Conservation (phyloP, 1,139 yeast species). For the Candida gigantensis region DNA sequence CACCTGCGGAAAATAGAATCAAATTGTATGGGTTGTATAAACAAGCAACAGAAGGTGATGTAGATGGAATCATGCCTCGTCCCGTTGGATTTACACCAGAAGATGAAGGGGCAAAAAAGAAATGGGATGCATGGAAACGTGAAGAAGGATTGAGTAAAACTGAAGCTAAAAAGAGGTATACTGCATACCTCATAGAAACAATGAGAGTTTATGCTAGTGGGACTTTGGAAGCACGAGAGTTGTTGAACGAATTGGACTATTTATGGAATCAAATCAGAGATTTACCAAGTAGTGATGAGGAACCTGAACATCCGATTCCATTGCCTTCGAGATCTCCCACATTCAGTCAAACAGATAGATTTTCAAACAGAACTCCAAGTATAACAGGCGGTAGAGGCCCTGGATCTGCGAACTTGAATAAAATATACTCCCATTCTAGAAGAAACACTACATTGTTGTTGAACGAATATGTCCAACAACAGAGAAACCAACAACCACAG, state of each 20-base stretch:
- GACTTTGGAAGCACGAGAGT: conserved; percentile 66
- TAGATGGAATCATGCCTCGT: conserved; percentile 63
- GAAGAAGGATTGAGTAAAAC: conserved; percentile 71
- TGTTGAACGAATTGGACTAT: conserved; percentile 64
- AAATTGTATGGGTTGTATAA: conserved; percentile 79
- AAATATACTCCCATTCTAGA: conserved; percentile 48
- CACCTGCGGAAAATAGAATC: conserved; percentile 73
- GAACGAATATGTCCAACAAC: conserved; percentile 41
- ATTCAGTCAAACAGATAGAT: conserved; percentile 41
- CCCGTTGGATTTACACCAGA: conserved; percentile 63
- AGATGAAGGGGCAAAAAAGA: conserved; percentile 67
- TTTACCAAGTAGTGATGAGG: conserved; percentile 35
- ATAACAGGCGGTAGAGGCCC: conserved; percentile 26
- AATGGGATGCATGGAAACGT: conserved; percentile 86
- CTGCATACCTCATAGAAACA: conserved; percentile 67
- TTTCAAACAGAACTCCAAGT: conserved; percentile 34
- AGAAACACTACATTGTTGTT: conserved; percentile 40
- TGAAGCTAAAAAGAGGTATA: conserved; percentile 74
- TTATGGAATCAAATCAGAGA: conserved; percentile 77
- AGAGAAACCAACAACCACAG: conserved; percentile 27
- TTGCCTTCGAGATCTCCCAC: conserved; percentile 42
- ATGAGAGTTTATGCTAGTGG: conserved; percentile 73
- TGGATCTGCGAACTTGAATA: conserved; percentile 39
- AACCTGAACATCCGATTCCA: conserved; percentile 23
- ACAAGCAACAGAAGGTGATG: conserved; percentile 88